Percentiles rank a stretch among this genome's conserved stretches.
Conservation (phyloP, 208 protist species). For the Acanthamoeba lenticulata region DNA sequence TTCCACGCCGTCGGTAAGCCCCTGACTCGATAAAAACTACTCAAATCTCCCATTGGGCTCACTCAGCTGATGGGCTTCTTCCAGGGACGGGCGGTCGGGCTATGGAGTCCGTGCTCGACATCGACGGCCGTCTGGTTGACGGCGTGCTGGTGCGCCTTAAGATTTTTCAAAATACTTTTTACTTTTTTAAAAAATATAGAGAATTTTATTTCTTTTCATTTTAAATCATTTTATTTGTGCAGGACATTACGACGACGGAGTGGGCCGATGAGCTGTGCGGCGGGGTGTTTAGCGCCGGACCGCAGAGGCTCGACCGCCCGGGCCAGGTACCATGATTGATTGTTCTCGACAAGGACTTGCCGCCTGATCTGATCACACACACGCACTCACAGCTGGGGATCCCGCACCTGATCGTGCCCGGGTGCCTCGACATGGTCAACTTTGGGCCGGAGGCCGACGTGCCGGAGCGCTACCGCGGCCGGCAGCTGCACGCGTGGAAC, state of each 20-base stretch:
- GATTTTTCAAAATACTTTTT: too few species aligned
- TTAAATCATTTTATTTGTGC: neutral
- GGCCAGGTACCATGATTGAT: neutral
- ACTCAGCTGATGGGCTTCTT: too few species aligned
- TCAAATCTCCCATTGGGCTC: too few species aligned
- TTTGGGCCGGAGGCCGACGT: conserved; percentile 1
- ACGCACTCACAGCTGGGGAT: conserved; percentile 57
- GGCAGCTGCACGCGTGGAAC: conserved; percentile 48
- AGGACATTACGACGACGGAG: conserved; percentile 62
- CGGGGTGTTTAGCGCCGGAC: conserved; percentile 5
- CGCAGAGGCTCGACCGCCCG: conserved; percentile 51
- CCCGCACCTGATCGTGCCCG: conserved; percentile 49
- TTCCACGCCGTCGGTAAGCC: too few species aligned
- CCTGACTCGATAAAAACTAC: too few species aligned
- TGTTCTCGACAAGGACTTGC: neutral
- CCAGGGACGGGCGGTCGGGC: conserved; percentile 11
- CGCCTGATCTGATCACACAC: too few species aligned
- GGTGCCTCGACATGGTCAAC: conserved; percentile 65
- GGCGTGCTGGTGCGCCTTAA: conserved; percentile 16
- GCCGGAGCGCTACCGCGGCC: neutral
- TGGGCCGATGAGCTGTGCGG: conserved; percentile 65
- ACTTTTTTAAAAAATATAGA: too few species aligned
- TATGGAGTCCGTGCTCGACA: conserved; percentile 45
- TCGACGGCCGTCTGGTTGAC: neutral
- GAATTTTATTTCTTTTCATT: neutral